Base-by-base conservation (phyloP, 2,329 filamentous ascomycete species). In the Ambrosiella cleistominuta region DNA sequence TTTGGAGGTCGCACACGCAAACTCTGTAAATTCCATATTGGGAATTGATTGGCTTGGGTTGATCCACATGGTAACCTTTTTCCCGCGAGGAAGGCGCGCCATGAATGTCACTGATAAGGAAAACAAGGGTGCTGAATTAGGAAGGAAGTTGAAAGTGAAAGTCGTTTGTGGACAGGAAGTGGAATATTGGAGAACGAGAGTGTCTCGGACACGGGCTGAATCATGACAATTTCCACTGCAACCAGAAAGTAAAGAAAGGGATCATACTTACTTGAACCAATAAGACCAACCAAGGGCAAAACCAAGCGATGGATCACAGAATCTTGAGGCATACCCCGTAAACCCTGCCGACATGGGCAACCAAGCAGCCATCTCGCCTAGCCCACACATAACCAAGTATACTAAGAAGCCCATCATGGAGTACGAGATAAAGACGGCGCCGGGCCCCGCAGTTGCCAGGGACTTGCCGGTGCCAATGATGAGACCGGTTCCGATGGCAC, bases 331-430 rank as follows among this genome's bases (percentile, higher is more conserved):
- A 66, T 90, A 93, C 65, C 85, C 85, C 61, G 86, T 86, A 70
- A 93, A 94, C 64, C 87, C 87, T 66, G 84, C 81, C 57, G 81
- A 79, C 65, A 89, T 75, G 55, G 87, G 87, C 39, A 93, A 70
- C 85, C 85, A 93, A 56, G 86, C 79, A 7, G 86, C 85, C 85
- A 93, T 93, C 69, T 91, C 86, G 62, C 86, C 87, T 3, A 93
- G 79, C 59, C 80, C 83, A 60, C 82, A 82, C 85, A 93, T 89
- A 64, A 93, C 86, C 47, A 88, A 72, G 69, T 82, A 93, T 63
- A 91, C 87, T 61, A 93, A 70, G 52, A 83, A 70, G 63, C 85
- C 85, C 63, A 87, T 77, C 62, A 85, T 68, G 42, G 78, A 74
- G 70, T 88, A 88, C 8, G 82, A 82, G 67, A 88, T 83, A 63